Base-by-base conservation (phyloP, 306 rosid genomes). In the Ammopiptanthus mongolicus region DNA sequence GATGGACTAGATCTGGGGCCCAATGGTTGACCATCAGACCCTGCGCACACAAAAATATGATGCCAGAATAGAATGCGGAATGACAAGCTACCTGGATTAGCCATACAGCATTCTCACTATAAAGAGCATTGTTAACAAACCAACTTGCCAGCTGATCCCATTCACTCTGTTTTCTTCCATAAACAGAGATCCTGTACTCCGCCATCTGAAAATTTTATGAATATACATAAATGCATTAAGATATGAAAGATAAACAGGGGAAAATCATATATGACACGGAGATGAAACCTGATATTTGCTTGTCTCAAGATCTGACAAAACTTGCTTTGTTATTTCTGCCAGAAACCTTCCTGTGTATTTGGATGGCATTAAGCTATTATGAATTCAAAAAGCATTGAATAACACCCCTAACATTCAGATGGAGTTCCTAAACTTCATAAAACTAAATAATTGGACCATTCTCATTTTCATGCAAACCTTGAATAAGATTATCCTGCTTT, bases 101-200 rank as follows among this genome's bases (percentile, higher is more conserved):
- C 98, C 98, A 92, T 52, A 92, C 90, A 17, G 92, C 96, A 78
- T 86, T 92, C 76, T 90, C 91, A 75, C 96, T 90, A 46, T 90
- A 80, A 14, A 92, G 86, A 62, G 85, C 71, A 81, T 92, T 90
- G 82, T 92, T 92, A 34, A 92, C 96, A 80, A 92, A 85, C 98
- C 98, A 92, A 83, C 98, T 90, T 23, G 98, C 98, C 78, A 92
- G 67, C 76, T 92, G 98, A 70, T 90, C 96, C 98, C 98, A 92
- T 82, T 90, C 98, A 79, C 98, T 90, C 80, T 88, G 91, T 74
- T 92, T 92, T 83, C 98, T 87, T 78, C 98, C 98, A 83, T 92
- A 92, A 15, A 92, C 84, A 14, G 98, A 92, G 75, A 92, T 86
- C 87, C 98, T 85, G 82, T 92, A 92, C 83, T 92, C 98, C 36